Conservation (phyloP, 805 yeast genomes). For the Schizosaccharomyces lindneri region DNA sequence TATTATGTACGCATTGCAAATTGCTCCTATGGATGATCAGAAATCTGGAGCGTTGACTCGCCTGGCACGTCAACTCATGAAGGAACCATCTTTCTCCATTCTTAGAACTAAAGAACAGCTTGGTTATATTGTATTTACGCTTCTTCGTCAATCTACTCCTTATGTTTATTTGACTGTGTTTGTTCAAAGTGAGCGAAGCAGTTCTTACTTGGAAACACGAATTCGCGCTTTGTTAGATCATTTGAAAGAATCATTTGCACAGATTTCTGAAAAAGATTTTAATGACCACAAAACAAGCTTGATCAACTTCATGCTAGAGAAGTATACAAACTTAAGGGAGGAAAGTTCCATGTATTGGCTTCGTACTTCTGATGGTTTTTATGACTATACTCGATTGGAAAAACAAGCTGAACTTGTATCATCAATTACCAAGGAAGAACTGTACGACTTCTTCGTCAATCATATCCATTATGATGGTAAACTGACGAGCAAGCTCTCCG, state of each 20-base stretch:
- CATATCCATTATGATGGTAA: conserved; percentile 19
- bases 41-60: conserved; percentile 28
- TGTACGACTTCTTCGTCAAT: conserved; percentile 28
- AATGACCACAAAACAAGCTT: conserved; percentile 45
- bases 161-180: conserved; percentile 48
- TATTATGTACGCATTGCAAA: conserved; percentile 50
- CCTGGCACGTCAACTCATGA: conserved; percentile 43
- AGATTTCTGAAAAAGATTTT: conserved; percentile 40
- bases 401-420: conserved; percentile 33
- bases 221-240: conserved; percentile 36
- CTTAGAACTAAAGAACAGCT: conserved; percentile 83
- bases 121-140: conserved; percentile 81
- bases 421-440: conserved; percentile 28
- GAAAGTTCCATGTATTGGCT: conserved; percentile 45
- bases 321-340: conserved; percentile 52
- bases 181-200: conserved; percentile 60
- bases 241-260: conserved; percentile 23
- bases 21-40: conserved; percentile 27
- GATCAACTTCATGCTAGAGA: conserved; percentile 37
- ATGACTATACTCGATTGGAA: conserved; percentile 33
- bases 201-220: conserved; percentile 51
- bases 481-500: conserved; percentile 22
- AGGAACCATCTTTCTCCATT: conserved; percentile 75
- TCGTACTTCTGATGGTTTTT: conserved; percentile 48
- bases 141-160: conserved; percentile 42